Evolutionary conservation across 352 stramenopile genomes (phyloP).

Genomic region (Globisporangium paroecandrum): DNA sequence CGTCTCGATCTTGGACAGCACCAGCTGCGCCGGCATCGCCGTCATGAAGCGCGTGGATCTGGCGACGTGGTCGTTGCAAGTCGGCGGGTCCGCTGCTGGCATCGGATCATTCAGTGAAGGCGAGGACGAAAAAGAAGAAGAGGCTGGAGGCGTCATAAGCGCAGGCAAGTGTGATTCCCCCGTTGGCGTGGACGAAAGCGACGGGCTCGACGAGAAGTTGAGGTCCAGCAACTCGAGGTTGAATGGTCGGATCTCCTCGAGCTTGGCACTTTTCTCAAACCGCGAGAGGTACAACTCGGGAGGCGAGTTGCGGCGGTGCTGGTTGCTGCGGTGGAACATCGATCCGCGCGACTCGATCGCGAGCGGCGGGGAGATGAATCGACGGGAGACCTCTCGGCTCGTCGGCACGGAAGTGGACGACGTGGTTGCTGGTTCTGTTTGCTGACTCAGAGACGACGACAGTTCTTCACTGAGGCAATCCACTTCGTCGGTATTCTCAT

Average conservation of each 20-base stretch:
- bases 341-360: slow-evolving; percentile 34
- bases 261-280: slow-evolving; percentile 49
- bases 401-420: neutral
- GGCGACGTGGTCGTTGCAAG: slow-evolving; percentile 61
- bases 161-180: neutral
- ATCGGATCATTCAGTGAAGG: slow-evolving; percentile 13
- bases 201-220: neutral
- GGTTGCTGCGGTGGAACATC: slow-evolving; percentile 25
- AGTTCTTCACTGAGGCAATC: neutral
- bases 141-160: neutral
- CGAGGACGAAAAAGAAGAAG: neutral
- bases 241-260: slow-evolving; percentile 32
- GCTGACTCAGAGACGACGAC: neutral
- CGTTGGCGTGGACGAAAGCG: slow-evolving; percentile 13
- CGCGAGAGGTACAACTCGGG: slow-evolving; percentile 57
- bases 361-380: slow-evolving; percentile 56
- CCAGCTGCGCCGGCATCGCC: slow-evolving; percentile 51
- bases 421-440: neutral
- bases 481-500: neutral
- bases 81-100: slow-evolving; percentile 23
- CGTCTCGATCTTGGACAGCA: slow-evolving; percentile 62
- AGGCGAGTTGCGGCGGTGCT: slow-evolving; percentile 62
- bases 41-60: slow-evolving; percentile 76
- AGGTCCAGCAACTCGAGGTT: slow-evolving; percentile 24
- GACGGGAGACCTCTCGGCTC: slow-evolving; percentile 11